These are phyloP conservation scores for Salvia miltiorrhiza DNA, from an alignment of 257 asterid species.

Conservation along the genomic window DNA sequence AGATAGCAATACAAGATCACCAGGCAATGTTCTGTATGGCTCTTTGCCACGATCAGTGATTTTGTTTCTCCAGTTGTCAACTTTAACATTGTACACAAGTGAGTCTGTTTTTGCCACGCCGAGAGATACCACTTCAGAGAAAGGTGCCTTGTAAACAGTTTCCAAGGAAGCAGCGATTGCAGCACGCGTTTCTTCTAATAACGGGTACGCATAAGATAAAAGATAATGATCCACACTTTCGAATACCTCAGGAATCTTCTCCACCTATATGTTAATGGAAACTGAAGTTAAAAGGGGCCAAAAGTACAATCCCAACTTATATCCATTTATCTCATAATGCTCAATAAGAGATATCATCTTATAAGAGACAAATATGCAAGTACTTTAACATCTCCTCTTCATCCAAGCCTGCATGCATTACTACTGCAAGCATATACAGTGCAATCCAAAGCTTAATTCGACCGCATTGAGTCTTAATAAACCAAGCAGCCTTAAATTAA, in stretches of 20 bases:
- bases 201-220: conserved; percentile 37
- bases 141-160: conserved; percentile 39
- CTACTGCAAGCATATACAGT: neutral
- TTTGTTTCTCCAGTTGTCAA: conserved; percentile 38
- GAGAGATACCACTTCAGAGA: conserved; percentile 35
- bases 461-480: neutral
- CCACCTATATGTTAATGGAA: conserved; percentile 31
- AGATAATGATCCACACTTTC: conserved; percentile 36
- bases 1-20: conserved; percentile 44
- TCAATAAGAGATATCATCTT: neutral
- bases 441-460: neutral
- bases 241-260: conserved; percentile 44
- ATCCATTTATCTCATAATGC: neutral
- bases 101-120: neutral
- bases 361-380: neutral
- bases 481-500: neutral
- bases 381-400: neutral
- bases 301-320: too few relatives aligned
- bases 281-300: neutral
- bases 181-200: conserved; percentile 56
- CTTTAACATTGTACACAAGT: conserved; percentile 14
- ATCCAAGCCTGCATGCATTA: neutral
- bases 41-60: conserved; percentile 27
- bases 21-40: conserved; percentile 49
- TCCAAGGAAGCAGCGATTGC: conserved; percentile 44